Evolutionary conservation across 2,329 filamentous ascomycete genomes (phyloP), one percentile per base, ranked within the genome.

Genomic region (Cephalotrichum gorgonifer): DNA sequence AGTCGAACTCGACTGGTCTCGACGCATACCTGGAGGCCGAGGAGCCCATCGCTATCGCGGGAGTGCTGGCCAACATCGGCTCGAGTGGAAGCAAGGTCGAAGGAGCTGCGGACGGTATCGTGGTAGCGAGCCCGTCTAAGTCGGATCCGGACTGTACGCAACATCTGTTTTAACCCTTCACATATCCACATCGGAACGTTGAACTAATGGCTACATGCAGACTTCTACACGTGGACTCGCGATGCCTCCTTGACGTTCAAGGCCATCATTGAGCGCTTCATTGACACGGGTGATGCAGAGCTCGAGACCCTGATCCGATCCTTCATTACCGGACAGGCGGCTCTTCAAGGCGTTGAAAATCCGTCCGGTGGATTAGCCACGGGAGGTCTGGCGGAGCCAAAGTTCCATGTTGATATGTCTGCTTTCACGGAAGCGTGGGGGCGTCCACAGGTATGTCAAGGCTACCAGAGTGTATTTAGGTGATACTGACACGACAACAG

Each of bases 161-260:
- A 25, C 31, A 17, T 2, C 3, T 12, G 22, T 14, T 6, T 27
- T 17, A 23, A 5, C n/a, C 22, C 35, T 17, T n/a, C n/a, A n/a
- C n/a, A n/a, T n/a, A n/a, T n/a, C n/a, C n/a, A n/a, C n/a, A n/a
- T n/a, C n/a, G n/a, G n/a, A 22, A 22, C 17, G 7, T 38, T 6
- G 25, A 17, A 6, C n/a, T n/a, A n/a, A n/a, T n/a, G n/a, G n/a
- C n/a, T n/a, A n/a, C n/a, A n/a, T n/a, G n/a, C n/a, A 87, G 84
- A 90, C 63, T 89, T 76, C 60, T 90, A 81, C 59, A 88, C 84
- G 1, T 91, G 86, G 86, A 88, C 82, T 2, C 71, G 86, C 58
- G 86, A 91, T 62, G 76, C 83, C 15, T 83, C 81, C 25, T 71
- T 90, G 26, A 79, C 80, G 2, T 78, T 85, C 67, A 88, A 87